Percentiles rank a stretch among this genome's conserved stretches.
Evolutionary conservation across 2,329 filamentous ascomycete species (phyloP).

Genomic region (Clarireedia hainanense): DNA sequence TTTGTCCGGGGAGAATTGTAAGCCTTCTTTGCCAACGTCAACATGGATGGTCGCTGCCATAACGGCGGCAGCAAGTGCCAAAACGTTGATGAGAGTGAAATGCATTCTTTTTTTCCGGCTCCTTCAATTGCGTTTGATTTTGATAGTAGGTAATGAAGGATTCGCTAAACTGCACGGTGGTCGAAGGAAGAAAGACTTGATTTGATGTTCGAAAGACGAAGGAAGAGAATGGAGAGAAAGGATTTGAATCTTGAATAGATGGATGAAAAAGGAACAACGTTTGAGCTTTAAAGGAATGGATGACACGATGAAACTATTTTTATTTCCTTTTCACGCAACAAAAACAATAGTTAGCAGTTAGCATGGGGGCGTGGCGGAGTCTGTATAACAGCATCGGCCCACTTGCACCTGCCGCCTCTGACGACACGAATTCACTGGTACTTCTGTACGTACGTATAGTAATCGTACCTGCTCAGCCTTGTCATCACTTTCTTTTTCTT

Average conservation of each 20-base stretch:
- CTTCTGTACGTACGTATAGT: too few species aligned
- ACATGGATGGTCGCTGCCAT: slow-evolving; percentile 43
- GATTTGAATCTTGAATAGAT: not conserved
- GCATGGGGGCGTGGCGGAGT: too few species aligned
- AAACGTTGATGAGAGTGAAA: not conserved
- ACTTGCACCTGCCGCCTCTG: too few species aligned
- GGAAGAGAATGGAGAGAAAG: not conserved
- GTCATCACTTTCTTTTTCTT: too few species aligned
- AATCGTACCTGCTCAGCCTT: too few species aligned
- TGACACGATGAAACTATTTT: too few species aligned
- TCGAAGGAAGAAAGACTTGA: not conserved
- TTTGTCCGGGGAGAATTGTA: slow-evolving; percentile 59
- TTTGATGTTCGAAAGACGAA: not conserved
- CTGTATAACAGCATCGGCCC: too few species aligned
- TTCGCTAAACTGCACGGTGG: not conserved
- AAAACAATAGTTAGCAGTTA: too few species aligned
- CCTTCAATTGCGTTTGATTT: not conserved
- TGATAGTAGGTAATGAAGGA: not conserved
- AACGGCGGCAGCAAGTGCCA: not conserved
- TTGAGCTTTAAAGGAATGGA: too few species aligned
- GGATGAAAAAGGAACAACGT: too few species aligned
- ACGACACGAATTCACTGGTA: too few species aligned
- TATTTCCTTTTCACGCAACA: too few species aligned
- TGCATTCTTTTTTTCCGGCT: not conserved
- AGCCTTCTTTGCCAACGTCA: slow-evolving; percentile 49